phyloP scores from a whole-genome alignment of 176 grass and related monocot species.

The Guadua angustifolia region DNA sequence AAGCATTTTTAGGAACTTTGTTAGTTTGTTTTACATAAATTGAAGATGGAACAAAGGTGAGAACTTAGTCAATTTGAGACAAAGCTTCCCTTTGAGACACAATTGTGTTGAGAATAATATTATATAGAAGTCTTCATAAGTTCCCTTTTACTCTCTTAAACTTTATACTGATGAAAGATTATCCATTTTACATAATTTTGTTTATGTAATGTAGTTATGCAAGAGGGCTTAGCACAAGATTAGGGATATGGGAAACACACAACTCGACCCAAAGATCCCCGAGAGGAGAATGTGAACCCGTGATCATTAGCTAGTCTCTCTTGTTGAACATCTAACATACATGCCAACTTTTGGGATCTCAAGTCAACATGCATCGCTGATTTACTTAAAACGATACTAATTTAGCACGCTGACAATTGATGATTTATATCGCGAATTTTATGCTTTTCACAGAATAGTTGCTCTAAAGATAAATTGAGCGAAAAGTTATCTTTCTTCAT shows the following conservation, averaged over 20 bases:
- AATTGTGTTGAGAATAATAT: no score
- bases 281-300: constrained; percentile 45
- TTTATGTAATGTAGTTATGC: no score
- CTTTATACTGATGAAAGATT: no score
- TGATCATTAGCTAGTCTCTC: constrained; percentile 35
- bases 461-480: not conserved
- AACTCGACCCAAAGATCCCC: constrained; percentile 38
- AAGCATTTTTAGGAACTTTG: not conserved
- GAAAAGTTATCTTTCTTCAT: not conserved
- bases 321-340: constrained; percentile 22
- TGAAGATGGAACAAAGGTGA: not conserved
- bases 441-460: constrained; percentile 19
- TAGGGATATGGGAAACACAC: constrained; percentile 63
- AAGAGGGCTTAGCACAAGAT: constrained; percentile 86
- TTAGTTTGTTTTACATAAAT: constrained; percentile 14
- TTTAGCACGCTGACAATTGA: constrained; percentile 5
- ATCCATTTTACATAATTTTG: no score
- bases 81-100: no score
- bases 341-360: not conserved
- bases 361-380: not conserved
- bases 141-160: no score
- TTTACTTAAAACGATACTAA: not conserved
- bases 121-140: no score
- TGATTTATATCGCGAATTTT: constrained; percentile 16
- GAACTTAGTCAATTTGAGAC: not conserved